Conservation (phyloP, 441 rosid species). For the Erodium trifolium region DNA sequence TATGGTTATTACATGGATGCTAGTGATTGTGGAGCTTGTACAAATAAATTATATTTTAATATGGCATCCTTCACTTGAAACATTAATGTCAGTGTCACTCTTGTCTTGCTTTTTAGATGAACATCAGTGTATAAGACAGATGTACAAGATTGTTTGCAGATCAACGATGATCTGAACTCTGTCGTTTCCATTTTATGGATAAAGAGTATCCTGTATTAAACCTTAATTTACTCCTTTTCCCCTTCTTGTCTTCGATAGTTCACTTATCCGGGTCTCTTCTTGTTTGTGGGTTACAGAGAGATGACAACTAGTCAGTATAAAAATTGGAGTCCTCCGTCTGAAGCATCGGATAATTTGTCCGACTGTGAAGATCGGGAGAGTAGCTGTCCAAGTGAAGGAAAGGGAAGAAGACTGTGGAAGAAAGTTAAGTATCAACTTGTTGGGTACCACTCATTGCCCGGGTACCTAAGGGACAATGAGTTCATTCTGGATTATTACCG, state of each 20-base stretch:
- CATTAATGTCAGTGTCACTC: neutral
- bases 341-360: slow-evolving; percentile 11
- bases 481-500: slow-evolving; percentile 37
- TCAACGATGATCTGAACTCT: neutral
- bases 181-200: neutral
- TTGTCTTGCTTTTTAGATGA: neutral
- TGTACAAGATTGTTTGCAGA: neutral
- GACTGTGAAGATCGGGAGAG: slow-evolving; percentile 16
- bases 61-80: neutral
- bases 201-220: neutral
- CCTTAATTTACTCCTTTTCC: neutral
- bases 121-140: neutral
- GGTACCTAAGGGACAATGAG: slow-evolving; percentile 42
- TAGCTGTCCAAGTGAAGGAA: slow-evolving; percentile 22
- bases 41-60: neutral
- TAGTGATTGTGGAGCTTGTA: neutral
- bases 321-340: slow-evolving; percentile 9
- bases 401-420: slow-evolving; percentile 31
- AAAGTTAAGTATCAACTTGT: slow-evolving; percentile 41
- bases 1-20: neutral
- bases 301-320: slow-evolving; percentile 10
- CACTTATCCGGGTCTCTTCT: neutral
- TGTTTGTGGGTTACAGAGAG: slow-evolving; percentile 7
- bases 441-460: slow-evolving; percentile 36
- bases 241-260: neutral